phyloP scores from a whole-genome alignment of 2,329 filamentous ascomycete species.

The Helotiales sp. region DNA sequence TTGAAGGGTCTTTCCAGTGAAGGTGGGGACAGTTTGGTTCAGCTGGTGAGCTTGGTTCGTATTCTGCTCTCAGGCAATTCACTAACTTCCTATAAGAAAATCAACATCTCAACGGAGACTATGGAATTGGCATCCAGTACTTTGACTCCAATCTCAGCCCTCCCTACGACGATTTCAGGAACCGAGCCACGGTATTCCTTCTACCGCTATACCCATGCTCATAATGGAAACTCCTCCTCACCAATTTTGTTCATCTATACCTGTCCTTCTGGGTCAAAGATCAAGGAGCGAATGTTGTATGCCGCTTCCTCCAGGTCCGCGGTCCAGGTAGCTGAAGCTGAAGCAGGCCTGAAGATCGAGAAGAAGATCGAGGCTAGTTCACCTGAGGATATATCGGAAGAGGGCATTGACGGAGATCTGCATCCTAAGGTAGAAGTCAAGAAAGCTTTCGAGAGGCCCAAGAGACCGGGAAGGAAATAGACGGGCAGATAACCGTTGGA shows the following conservation, averaged over 20 bases:
- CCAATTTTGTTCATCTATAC: constrained; percentile 83
- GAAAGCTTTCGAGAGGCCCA: constrained; percentile 76
- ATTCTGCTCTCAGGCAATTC: neutral
- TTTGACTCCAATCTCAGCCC: constrained; percentile 60
- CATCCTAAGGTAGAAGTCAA: constrained; percentile 69
- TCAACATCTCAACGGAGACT: constrained; percentile 71
- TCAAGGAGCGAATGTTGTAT: constrained; percentile 87
- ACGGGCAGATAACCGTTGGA: neutral
- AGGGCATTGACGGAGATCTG: constrained; percentile 67
- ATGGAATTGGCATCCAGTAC: constrained; percentile 65
- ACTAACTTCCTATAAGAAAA: constrained; percentile 57
- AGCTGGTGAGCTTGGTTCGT: constrained; percentile 59
- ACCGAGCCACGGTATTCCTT: constrained; percentile 79
- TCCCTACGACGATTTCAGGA: constrained; percentile 64
- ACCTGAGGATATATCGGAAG: constrained; percentile 72
- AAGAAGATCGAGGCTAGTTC: constrained; percentile 74
- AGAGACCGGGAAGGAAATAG: constrained; percentile 66
- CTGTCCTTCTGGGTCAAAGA: constrained; percentile 72
- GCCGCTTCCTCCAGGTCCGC: constrained; percentile 73
- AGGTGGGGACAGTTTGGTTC: constrained; percentile 58
- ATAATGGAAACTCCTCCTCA: constrained; percentile 56
- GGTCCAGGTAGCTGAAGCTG: constrained; percentile 65
- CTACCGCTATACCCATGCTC: constrained; percentile 68
- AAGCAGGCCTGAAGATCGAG: constrained; percentile 68
- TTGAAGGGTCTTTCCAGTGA: constrained; percentile 61